A percentile compares a stretch with the other conserved stretches of the same genome.
These are phyloP conservation scores for Aspergillus sp. DNA, from an alignment of 2,329 filamentous ascomycete species.

Conservation along the genomic window DNA sequence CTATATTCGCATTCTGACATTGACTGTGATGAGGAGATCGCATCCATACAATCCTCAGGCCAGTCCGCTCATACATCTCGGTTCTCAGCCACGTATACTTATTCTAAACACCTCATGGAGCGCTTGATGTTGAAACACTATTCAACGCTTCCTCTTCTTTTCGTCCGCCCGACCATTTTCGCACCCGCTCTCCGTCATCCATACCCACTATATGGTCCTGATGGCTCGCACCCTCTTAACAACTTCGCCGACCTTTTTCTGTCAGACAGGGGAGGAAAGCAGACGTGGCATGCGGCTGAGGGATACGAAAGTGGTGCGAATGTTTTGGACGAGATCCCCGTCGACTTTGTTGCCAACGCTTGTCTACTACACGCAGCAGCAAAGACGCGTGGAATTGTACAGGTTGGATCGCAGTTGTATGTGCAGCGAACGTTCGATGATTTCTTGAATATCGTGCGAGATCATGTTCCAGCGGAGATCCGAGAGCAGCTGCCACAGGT, in stretches of 20 bases:
- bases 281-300: conserved; percentile 31
- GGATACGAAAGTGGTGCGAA: conserved; percentile 30
- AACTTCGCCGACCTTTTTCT: conserved; percentile 31
- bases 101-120: conserved; percentile 35
- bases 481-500: conserved; percentile 25
- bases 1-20: conserved; percentile 23
- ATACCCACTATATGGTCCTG: conserved; percentile 31
- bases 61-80: conserved; percentile 17
- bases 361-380: conserved; percentile 32
- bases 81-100: conserved; percentile 32
- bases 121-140: conserved; percentile 27
- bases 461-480: conserved; percentile 22
- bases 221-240: conserved; percentile 31
- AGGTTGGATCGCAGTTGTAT: conserved; percentile 31
- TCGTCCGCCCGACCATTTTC: conserved; percentile 34
- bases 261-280: conserved; percentile 24
- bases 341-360: conserved; percentile 34
- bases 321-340: conserved; percentile 33
- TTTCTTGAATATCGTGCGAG: conserved; percentile 20
- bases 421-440: conserved; percentile 30
- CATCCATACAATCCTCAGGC: conserved; percentile 20
- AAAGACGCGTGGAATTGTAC: conserved; percentile 29
- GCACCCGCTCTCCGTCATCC: conserved; percentile 30
- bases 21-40: conserved; percentile 30
- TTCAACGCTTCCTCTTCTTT: conserved; percentile 27